Evolutionary conservation across 495 filamentous ascomycete species (phyloP).

Genomic region (Hypoxylon crocopeplum): DNA sequence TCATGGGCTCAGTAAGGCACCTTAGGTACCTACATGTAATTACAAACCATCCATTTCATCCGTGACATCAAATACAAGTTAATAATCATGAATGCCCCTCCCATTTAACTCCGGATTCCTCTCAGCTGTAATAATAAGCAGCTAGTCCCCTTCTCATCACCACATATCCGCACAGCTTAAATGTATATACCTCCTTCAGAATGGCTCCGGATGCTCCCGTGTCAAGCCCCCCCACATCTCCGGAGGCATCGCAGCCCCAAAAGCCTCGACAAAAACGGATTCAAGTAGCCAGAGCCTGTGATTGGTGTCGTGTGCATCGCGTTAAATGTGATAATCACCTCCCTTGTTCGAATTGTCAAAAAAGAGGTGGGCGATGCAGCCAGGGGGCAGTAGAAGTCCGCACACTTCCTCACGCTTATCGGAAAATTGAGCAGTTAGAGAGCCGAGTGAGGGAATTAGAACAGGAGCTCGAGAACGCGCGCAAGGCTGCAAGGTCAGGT

Average conservation of each 20-base stretch:
- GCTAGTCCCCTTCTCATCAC: too few species aligned
- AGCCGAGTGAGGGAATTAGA: conserved; percentile 49
- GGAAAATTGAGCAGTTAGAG: conserved; percentile 52
- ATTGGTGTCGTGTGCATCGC: conserved; percentile 57
- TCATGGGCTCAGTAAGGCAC: too few species aligned
- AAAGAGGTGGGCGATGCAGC: conserved; percentile 47
- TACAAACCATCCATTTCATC: too few species aligned
- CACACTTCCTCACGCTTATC: conserved; percentile 48
- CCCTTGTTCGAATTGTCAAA: conserved; percentile 55
- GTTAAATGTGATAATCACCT: conserved; percentile 56
- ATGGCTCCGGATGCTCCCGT: conserved; percentile 18
- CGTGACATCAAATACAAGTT: too few species aligned
- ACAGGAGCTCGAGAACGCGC: conserved; percentile 40
- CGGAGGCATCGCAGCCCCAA: conserved; percentile 22
- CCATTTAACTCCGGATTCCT: too few species aligned
- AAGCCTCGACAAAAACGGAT: conserved; percentile 30
- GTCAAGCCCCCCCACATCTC: conserved; percentile 18
- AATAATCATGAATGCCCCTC: too few species aligned
- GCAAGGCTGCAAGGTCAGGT: conserved; percentile 5
- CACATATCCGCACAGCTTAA: background rate
- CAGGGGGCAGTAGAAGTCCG: conserved; percentile 43
- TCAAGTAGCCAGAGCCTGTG: conserved; percentile 40
- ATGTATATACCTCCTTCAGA: conserved; percentile 23
- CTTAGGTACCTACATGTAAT: too few species aligned
- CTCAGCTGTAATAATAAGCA: too few species aligned